These are phyloP conservation scores for Albifimbria verrucaria DNA, from an alignment of 2,329 filamentous ascomycete genomes.

Conservation along the genomic window DNA sequence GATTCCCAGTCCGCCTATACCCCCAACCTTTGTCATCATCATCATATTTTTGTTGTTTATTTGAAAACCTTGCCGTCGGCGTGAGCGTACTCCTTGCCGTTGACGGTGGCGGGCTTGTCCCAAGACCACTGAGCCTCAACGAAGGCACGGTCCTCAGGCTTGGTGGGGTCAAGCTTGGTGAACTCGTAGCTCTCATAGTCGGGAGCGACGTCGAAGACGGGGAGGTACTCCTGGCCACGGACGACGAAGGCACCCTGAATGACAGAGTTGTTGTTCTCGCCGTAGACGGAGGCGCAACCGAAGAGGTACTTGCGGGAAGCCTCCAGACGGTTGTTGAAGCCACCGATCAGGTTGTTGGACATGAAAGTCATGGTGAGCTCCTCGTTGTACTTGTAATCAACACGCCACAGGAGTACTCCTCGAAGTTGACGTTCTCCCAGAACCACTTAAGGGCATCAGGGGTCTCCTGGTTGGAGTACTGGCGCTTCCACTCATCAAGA, in stretches of 20 bases:
- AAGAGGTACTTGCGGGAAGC: slow-evolving; percentile 98
- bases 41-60: slow-evolving; percentile 50
- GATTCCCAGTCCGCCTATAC: slow-evolving; percentile 6
- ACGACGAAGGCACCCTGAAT: slow-evolving; percentile 93
- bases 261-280: slow-evolving; percentile 81
- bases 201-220: slow-evolving; percentile 94
- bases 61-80: slow-evolving; percentile 98
- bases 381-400: slow-evolving; percentile 98
- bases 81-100: slow-evolving; percentile 86
- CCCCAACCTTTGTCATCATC: slow-evolving; percentile 6
- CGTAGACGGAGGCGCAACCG: slow-evolving; percentile 85
- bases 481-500: slow-evolving; percentile 97
- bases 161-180: slow-evolving; percentile 90
- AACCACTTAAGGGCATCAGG: slow-evolving; percentile 89
- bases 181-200: slow-evolving; percentile 97
- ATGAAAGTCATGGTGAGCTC: slow-evolving; percentile 98
- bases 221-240: slow-evolving; percentile 81
- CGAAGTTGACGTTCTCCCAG: slow-evolving; percentile 93
- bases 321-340: slow-evolving; percentile 97
- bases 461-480: slow-evolving; percentile 96
- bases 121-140: slow-evolving; percentile 87
- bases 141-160: slow-evolving; percentile 79
- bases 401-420: slow-evolving; percentile 95
- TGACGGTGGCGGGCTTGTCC: slow-evolving; percentile 77
- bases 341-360: slow-evolving; percentile 97